phyloP scores from a whole-genome alignment of 169 alveolate species.

The Besnoitia besnoiti region DNA sequence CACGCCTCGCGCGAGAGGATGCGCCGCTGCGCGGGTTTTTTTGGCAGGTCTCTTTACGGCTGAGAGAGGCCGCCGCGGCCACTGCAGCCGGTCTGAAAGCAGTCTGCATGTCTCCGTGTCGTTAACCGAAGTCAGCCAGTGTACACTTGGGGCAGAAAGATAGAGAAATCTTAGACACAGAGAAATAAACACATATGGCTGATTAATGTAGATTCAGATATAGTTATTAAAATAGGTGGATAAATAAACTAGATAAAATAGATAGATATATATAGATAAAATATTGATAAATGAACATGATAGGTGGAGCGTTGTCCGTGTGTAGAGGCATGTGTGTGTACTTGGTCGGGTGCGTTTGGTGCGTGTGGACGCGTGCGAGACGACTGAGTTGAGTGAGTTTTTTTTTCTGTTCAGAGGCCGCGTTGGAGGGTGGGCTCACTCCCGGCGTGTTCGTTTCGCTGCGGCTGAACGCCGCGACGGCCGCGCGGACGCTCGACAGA shows the following conservation, averaged over 20 bases:
- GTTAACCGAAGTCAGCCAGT: too few relatives aligned
- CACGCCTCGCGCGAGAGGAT: too few relatives aligned
- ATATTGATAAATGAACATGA: neutral
- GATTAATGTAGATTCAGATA: neutral
- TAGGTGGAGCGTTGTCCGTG: neutral
- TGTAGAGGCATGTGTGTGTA: neutral
- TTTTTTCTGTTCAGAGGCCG: neutral
- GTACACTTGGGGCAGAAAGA: too few relatives aligned
- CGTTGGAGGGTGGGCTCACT: neutral
- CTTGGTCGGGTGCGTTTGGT: neutral
- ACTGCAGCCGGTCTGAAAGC: too few relatives aligned
- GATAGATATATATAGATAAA: too few relatives aligned
- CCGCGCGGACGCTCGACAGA: slow-evolving; percentile 59
- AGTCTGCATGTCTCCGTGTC: too few relatives aligned
- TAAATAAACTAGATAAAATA: too few relatives aligned
- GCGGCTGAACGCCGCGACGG: slow-evolving; percentile 47
- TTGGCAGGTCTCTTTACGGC: too few relatives aligned
- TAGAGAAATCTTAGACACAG: neutral
- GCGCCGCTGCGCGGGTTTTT: too few relatives aligned
- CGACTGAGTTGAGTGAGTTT: neutral
- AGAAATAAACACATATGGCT: neutral
- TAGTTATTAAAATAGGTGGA: too few relatives aligned
- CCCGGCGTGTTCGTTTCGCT: slow-evolving; percentile 46
- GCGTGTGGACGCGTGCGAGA: neutral
- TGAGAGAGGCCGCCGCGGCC: too few relatives aligned